Evolutionary conservation across 106 monocot species (phyloP), one percentile per base, ranked within the genome.

Genomic region (Amphibolis antarctica): DNA sequence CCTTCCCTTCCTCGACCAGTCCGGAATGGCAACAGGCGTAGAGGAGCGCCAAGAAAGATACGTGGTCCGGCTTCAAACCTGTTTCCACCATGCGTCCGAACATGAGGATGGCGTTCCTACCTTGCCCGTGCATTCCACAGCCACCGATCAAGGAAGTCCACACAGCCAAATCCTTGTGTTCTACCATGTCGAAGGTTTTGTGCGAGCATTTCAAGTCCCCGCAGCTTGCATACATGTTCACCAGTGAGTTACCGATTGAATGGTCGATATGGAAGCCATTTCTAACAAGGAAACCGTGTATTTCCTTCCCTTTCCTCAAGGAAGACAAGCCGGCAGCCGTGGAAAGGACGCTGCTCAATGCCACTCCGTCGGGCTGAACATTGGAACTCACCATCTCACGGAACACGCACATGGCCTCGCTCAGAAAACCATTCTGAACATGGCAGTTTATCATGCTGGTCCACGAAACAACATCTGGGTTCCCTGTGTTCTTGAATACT

Each of bases 1-100:
- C 7, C 46, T 71, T 80, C 14, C 85, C 89, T 45, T 85, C 75
- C 17, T 72, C 28, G 20, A 66, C 24, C 1, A 83, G 49, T 54
- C 83, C 78, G 15, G 85, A 85, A 45, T 90, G 91, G 58, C 81
- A 76, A 65, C 91, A 92, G 18, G 91, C 91, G 75, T 83, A 77
- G 12, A 92, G 67, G 28, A 92, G 63, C 1, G 79, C 62, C 52
- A 86, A 64, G 77, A 92, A 92, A 46, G 83, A 49, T 44, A 92
- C 44, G 66, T 79, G 83, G 49, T 92, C 91, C 15, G 83, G 91
- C 7, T 63, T 51, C 47, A 83, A 10, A 44, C 76, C 82, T 6
- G 19, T 48, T 51, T 75, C 59, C 47, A 42, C 70, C 83, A 92
- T 81, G 53, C 52, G 45, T 5, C 44, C 14, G 43, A 83, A 92